Base-by-base conservation (phyloP, 495 filamentous ascomycete genomes). In the Bathelium albidoporum region DNA sequence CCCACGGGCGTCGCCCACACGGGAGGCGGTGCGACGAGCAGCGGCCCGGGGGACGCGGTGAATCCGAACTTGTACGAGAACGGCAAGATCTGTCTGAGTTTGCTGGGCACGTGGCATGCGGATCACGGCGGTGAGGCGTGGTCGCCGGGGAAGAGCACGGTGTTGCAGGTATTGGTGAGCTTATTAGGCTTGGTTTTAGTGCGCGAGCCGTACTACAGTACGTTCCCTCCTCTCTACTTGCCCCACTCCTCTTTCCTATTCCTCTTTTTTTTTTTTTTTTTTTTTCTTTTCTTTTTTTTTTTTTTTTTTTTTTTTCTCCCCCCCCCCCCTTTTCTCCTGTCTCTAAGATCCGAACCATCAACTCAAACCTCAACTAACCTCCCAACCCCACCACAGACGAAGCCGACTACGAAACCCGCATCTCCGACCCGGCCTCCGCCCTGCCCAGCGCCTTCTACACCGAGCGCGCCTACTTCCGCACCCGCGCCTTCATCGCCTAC, bases 11-110 rank as follows among this genome's bases (percentile, higher is more conserved):
- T 24, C 22, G 3, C 12, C 12, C 22, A 2, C n/a, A n/a, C n/a
- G n/a, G n/a, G n/a, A n/a, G n/a, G n/a, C n/a, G n/a, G n/a, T n/a
- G 34, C 5, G 4, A 4, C 49, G 49, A 29, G 12, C 5, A 24
- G 49, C 18, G 49, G 49, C 20, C 20, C 20, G 4, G 49, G 49
- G 9, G 83, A 81, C 1, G 72, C 75, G 16, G 75, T 86, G 39
- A 87, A 87, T 68, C 84, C 84, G 1, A 87, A 87, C 66, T 68
- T 87, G 3, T 85, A 85, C 66, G 82, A 85, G 66, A 77, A 86
- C 66, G 82, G 84, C 16, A 84, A 78, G 58, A 82, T 86, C 34
- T 87, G 84, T 63, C 72, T 87, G 12, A 83, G 74, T 61, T 70
- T 87, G 26, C 69, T 87, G 12, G 84, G 83, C 1, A 86, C 84